Evolutionary conservation across 306 rosid genomes (phyloP).

Genomic region (Betula pendula): DNA sequence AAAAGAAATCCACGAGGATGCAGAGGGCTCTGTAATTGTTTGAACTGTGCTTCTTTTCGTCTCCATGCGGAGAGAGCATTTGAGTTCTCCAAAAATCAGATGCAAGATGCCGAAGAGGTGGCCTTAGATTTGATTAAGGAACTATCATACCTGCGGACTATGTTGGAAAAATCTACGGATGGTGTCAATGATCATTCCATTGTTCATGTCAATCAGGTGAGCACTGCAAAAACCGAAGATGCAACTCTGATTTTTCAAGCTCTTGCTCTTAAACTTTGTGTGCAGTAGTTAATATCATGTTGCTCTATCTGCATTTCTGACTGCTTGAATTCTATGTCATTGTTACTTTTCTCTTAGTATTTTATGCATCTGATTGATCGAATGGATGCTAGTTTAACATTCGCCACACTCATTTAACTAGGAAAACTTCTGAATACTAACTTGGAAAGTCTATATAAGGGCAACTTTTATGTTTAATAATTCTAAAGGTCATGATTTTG

Average conservation of each 20-base stretch:
- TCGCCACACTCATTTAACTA: neutral
- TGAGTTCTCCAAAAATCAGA: conserved; percentile 81
- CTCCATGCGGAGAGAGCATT: conserved; percentile 88
- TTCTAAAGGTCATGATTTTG: neutral
- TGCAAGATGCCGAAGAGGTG: conserved; percentile 73
- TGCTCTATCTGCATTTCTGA: neutral
- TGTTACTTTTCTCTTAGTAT: neutral
- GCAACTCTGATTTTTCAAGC: conserved; percentile 7
- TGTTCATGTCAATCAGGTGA: conserved; percentile 44
- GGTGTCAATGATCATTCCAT: conserved; percentile 26
- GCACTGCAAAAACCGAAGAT: conserved; percentile 21
- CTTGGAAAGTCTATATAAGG: neutral
- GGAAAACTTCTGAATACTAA: neutral
- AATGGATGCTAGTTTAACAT: neutral
- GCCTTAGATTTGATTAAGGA: conserved; percentile 67
- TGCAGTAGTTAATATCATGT: neutral
- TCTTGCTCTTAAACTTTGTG: conserved; percentile 6
- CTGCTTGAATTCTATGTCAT: too few relatives aligned
- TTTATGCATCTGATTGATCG: neutral
- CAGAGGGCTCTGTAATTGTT: conserved; percentile 82
- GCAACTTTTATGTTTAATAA: neutral
- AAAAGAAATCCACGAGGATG: conserved; percentile 87
- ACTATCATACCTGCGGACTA: conserved; percentile 48
- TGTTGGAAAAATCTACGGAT: conserved; percentile 44
- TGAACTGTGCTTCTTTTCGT: conserved; percentile 79